phyloP scores from a whole-genome alignment of 2,329 filamentous ascomycete genomes.

The Aureobasidium mangrovei region DNA sequence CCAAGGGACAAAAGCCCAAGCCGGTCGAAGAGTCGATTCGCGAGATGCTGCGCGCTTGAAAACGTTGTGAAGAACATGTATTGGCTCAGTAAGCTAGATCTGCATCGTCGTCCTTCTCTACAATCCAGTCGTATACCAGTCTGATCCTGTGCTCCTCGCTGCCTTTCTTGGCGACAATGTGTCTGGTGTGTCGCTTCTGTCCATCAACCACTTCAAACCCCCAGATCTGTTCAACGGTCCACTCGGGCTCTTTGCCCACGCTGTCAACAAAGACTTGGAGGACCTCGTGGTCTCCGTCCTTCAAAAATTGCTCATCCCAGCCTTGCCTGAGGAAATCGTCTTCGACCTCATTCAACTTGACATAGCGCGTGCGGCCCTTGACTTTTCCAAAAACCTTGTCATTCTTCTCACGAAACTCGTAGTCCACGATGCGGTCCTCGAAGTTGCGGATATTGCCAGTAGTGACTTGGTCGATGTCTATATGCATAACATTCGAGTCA shows the following conservation, averaged over 20 bases:
- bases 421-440: slow-evolving; percentile 51
- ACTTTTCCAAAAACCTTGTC: slow-evolving; percentile 76
- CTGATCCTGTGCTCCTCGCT: slow-evolving; percentile 31
- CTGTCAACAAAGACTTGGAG: slow-evolving; percentile 45
- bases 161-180: slow-evolving; percentile 34
- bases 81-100: not conserved
- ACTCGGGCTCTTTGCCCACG: slow-evolving; percentile 28
- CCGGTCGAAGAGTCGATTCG: slow-evolving; percentile 32
- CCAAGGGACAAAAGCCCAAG: slow-evolving; percentile 29
- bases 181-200: slow-evolving; percentile 31
- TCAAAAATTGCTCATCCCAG: slow-evolving; percentile 49
- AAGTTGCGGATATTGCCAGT: slow-evolving; percentile 62
- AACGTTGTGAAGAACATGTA: not conserved
- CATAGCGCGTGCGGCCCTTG: slow-evolving; percentile 44
- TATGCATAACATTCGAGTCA: slow-evolving; percentile 41
- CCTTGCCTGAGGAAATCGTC: slow-evolving; percentile 47
- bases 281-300: slow-evolving; percentile 33
- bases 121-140: slow-evolving; percentile 36
- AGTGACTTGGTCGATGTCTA: slow-evolving; percentile 63
- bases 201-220: slow-evolving; percentile 38
- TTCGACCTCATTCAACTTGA: slow-evolving; percentile 30
- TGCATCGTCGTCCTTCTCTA: slow-evolving; percentile 6
- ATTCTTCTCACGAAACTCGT: slow-evolving; percentile 53
- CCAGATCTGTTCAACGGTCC: slow-evolving; percentile 49
- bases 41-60: slow-evolving; percentile 28